phyloP scores from a whole-genome alignment of 805 yeast species.

The Zygoascus tannicola region DNA sequence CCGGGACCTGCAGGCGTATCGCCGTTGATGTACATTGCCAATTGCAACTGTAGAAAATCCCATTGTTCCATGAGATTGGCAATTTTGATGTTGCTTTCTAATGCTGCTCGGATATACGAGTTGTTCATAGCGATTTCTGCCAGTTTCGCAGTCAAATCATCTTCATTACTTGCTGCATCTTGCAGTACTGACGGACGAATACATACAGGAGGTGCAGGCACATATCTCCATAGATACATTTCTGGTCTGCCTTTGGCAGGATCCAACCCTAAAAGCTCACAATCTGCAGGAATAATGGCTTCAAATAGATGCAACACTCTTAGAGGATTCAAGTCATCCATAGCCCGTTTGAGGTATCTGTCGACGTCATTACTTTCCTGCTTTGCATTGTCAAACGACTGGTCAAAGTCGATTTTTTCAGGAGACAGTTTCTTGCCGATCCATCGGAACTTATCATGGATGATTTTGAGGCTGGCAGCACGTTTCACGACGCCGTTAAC shows the following conservation, averaged over 20 bases:
- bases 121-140: conserved; percentile 97
- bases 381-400: conserved; percentile 69
- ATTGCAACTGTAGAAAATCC: conserved; percentile 92
- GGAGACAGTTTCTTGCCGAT: conserved; percentile 80
- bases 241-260: conserved; percentile 88
- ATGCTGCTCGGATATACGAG: conserved; percentile 87
- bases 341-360: conserved; percentile 72
- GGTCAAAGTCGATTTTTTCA: conserved; percentile 81
- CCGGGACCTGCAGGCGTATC: conserved; percentile 67
- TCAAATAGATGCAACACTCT: conserved; percentile 81
- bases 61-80: conserved; percentile 96
- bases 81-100: conserved; percentile 89
- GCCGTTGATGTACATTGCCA: conserved; percentile 95
- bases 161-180: conserved; percentile 88
- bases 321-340: conserved; percentile 90
- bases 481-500: conserved; percentile 95
- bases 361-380: conserved; percentile 79
- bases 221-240: conserved; percentile 90
- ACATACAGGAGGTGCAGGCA: conserved; percentile 99
- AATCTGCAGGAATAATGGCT: conserved; percentile 75
- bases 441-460: conserved; percentile 95
- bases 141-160: conserved; percentile 89
- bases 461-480: conserved; percentile 91
- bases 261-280: conserved; percentile 87
- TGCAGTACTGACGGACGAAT: conserved; percentile 97